Conservation (phyloP, 163 green algal genomes). For the Scenedesmus sp. region DNA sequence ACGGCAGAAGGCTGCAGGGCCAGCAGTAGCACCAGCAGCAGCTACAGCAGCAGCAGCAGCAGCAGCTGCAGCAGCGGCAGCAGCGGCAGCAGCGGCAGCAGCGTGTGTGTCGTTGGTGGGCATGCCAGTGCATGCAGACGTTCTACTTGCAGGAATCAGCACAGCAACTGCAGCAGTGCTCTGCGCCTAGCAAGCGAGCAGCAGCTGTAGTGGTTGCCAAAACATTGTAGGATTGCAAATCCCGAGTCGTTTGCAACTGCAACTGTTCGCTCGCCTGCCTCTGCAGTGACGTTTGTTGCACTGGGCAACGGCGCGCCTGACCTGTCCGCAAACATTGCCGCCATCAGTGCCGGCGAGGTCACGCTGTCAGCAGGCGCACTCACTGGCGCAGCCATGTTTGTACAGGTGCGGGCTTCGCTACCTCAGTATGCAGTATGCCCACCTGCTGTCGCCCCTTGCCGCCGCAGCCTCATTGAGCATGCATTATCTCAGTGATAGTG, state of each 20-base stretch:
- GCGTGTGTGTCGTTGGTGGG: neutral
- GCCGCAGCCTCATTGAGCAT: too few relatives aligned
- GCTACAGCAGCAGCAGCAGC: too few relatives aligned
- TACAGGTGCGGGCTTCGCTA: constrained; percentile 57
- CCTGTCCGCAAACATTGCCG: constrained; percentile 87
- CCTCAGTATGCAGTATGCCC: too few relatives aligned
- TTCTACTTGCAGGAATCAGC: neutral
- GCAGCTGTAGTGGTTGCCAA: too few relatives aligned
- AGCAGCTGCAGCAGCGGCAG: too few relatives aligned
- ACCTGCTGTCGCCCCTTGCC: too few relatives aligned
- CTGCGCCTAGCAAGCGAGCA: too few relatives aligned
- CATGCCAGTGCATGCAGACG: neutral
- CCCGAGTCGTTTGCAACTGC: neutral
- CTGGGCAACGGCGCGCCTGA: constrained; percentile 93
- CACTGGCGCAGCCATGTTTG: constrained; percentile 91
- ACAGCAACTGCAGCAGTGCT: too few relatives aligned
- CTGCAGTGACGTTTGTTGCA: constrained; percentile 89
- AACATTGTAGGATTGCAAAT: neutral
- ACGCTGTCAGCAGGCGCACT: constrained; percentile 80
- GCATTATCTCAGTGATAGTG: too few relatives aligned
- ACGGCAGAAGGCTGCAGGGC: neutral
- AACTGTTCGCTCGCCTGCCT: neutral
- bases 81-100: too few relatives aligned
- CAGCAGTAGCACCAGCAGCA: neutral
- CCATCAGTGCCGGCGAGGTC: constrained; percentile 79